Percentiles rank a stretch among this genome's conserved stretches.
phyloP scores from a whole-genome alignment of 495 filamentous ascomycete genomes.

The Penicillium cosmopolitanum region DNA sequence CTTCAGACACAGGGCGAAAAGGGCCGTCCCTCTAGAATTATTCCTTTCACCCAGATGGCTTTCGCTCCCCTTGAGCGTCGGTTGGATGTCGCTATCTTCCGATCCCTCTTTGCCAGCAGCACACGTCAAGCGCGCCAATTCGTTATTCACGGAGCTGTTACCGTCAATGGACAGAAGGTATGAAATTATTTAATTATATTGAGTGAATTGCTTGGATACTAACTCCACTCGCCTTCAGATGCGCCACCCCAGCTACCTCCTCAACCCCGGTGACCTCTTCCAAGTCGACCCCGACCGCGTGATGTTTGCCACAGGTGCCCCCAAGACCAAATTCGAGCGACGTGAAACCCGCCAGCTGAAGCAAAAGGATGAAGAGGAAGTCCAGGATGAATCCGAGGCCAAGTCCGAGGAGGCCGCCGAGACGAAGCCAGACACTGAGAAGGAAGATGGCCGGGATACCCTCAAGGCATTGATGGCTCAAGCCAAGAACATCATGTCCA shows the following conservation, averaged over 20 bases:
- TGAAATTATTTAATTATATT: constrained; percentile 9
- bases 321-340: constrained; percentile 59
- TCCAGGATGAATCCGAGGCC: constrained; percentile 33
- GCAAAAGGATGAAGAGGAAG: constrained; percentile 29
- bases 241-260: constrained; percentile 87
- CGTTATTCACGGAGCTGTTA: constrained; percentile 88
- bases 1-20: constrained; percentile 33
- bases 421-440: constrained; percentile 23
- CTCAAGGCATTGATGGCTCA: constrained; percentile 55
- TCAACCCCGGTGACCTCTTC: constrained; percentile 98
- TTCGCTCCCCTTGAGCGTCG: constrained; percentile 89
- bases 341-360: constrained; percentile 41
- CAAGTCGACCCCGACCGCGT: constrained; percentile 89
- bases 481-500: constrained; percentile 57
- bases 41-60: constrained; percentile 90
- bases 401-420: constrained; percentile 26
- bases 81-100: constrained; percentile 88
- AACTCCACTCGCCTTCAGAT: constrained; percentile 59
- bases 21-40: constrained; percentile 36
- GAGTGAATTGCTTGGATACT: constrained; percentile 3
- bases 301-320: constrained; percentile 79
- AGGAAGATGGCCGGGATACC: constrained; percentile 44
- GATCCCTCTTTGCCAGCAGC: constrained; percentile 92
- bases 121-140: constrained; percentile 94
- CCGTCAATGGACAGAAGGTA: constrained; percentile 95